Base-by-base conservation (phyloP, 345 rosid genomes). In the Populus nigra region DNA sequence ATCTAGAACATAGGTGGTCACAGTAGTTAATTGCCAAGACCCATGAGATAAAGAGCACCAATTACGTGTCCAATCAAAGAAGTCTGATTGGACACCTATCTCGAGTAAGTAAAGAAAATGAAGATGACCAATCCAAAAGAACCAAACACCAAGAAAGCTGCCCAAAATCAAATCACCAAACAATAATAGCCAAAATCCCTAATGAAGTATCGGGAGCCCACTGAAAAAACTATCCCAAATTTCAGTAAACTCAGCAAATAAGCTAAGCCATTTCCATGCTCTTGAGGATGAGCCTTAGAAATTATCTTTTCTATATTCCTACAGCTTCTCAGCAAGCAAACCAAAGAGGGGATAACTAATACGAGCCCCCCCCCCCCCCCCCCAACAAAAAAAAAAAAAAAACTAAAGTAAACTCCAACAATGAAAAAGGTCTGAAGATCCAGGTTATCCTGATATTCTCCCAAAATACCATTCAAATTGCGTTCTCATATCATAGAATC, bases 101-200 rank as follows among this genome's bases (percentile, higher is more conserved):
- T 27, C 41, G 5, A 33, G 36, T 33, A 73, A 73, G 38, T 31
- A 8, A 29, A 73, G 23, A 68, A 15, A 47, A 49, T 43, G 55
- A 76, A 33, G n/a, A n/a, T 3, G 53, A 33, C 27, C 53, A 10
- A 35, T 23, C 5, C 50, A 38, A 47, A 49, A n/a, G 36, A 25
- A 43, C 16, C 8, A 75, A 50, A 62, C 39, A 43, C 13, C 20
- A n/a, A 36, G 22, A 23, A 29, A 25, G 45, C 20, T 20, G 25
- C n/a, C 49, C 20, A 63, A 74, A 22, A 20, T n/a, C 50, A 50
- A 41, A 75, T 65, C 78, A 33, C 31, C 62, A 65, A 41, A 65
- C 17, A 18, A 33, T 18, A 74, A 25, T 11, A 63, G 45, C 53
- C 8, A 63, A 38, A 25, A 33, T 7, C 8, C 25, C 17, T 20